Base-by-base conservation (phyloP, 2,329 filamentous ascomycete genomes). In the Emmonsiellopsis sp. region DNA sequence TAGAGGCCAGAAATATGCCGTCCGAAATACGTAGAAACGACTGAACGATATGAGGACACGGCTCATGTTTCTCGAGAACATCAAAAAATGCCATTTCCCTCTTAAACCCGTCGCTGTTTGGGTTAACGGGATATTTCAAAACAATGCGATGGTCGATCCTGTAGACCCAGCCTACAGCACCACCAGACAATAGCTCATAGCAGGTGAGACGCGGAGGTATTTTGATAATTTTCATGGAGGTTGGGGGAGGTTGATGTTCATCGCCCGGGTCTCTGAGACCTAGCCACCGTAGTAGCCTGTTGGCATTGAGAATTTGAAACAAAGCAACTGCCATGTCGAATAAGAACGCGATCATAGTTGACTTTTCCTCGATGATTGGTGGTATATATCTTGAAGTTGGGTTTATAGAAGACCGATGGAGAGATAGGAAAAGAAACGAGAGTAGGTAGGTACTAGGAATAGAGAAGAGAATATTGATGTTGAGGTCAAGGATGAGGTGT, bases 1-100 rank as follows among this genome's bases (percentile, higher is more conserved):
- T 49, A 44, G 42, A 51, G 31, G 51, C 51, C 34, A 55, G 45
- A 31, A 55, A 55, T 6, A 50, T 55, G 16, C 45, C 54, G 13
- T 51, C 40, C 35, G 40, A 40, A 42, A 54, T 31, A 34, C 51
- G 45, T n/a, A 55, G 51, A 46, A 55, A 55, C 11, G 35, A 54
- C 35, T 55, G 40, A n/a, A 55, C 32, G n/a, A 55, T 46, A 15
- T 46, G n/a, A 47, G 54, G 51, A 20, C 54, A 55, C 7, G 45
- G 51, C 2, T 50, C 40, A 54, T 53, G 46, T 46, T 55, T 53
- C 34, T 53, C 46, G 11, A 55, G 47, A 11, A 53, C 31, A 32
- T 55, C 54, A 34, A 54, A 55, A 30, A 55, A 45, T 45, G 26
- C 31, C 38, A 54, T 50, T 40, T 55, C 54, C 34, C 31, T 50